Percentiles rank a stretch among this genome's conserved stretches.
Evolutionary conservation across 1,284 basidiomycete genomes (phyloP).

Genomic region (Anthracocystis panici-leucophaei): DNA sequence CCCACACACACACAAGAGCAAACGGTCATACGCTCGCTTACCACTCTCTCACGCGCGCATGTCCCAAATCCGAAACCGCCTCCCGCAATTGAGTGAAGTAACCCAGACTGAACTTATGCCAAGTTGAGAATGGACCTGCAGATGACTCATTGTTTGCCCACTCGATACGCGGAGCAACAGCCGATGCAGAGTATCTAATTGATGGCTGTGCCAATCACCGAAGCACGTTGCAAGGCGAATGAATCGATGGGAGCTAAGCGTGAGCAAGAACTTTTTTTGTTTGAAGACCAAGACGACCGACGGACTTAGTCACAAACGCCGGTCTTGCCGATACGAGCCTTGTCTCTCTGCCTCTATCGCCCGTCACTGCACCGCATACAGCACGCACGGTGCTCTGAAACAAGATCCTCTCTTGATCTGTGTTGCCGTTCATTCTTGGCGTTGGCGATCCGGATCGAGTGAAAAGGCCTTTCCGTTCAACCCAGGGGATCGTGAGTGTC

Average conservation of each 20-base stretch:
- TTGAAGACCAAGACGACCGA: not conserved
- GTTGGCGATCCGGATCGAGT: conserved; percentile 1
- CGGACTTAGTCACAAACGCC: conserved; percentile 8
- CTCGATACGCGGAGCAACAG: no score
- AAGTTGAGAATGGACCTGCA: not conserved
- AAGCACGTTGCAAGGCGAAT: no score
- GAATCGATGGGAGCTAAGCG: not conserved
- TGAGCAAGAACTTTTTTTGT: not conserved
- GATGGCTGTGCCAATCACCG: no score
- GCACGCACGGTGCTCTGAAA: not conserved
- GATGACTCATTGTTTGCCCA: not conserved
- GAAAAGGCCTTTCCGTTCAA: conserved; percentile 2
- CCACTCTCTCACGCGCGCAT: not conserved
- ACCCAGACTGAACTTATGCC: not conserved
- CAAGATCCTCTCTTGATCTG: no score
- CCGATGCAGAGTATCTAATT: no score
- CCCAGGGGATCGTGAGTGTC: conserved; percentile 2
- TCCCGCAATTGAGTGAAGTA: no score
- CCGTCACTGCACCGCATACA: not conserved
- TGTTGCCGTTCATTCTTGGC: not conserved
- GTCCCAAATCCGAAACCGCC: conserved; percentile 9
- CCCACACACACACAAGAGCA: not conserved
- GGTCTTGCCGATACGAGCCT: conserved; percentile 4
- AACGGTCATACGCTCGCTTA: not conserved
- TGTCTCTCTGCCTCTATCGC: not conserved